phyloP scores from a whole-genome alignment of 1,284 basidiomycete species.

The Malassezia yamatoensis region DNA sequence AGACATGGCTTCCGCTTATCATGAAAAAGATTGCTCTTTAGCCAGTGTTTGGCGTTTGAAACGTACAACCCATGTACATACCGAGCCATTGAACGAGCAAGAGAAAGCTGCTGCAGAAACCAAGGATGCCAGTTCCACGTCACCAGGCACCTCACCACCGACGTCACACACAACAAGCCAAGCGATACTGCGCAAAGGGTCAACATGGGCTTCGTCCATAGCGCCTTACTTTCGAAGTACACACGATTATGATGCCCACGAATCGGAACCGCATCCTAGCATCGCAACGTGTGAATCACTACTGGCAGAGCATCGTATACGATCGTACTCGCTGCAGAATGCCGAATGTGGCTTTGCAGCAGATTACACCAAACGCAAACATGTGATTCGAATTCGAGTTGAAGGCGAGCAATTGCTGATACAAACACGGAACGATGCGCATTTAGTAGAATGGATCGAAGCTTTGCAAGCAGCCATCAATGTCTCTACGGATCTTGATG shows the following conservation, averaged over 20 bases:
- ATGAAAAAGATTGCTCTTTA: background rate
- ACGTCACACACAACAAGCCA: background rate
- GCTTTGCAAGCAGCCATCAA: slow-evolving; percentile 89
- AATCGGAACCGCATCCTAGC: background rate
- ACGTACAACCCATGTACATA: slow-evolving; percentile 36
- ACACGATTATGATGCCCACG: background rate
- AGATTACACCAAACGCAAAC: slow-evolving; percentile 84
- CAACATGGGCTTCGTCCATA: background rate
- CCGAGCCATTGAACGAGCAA: slow-evolving; percentile 20
- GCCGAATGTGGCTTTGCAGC: slow-evolving; percentile 88
- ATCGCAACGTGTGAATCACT: background rate
- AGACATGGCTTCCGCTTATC: slow-evolving; percentile 25
- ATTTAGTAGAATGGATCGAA: slow-evolving; percentile 93
- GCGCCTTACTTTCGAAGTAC: background rate
- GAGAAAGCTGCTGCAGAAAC: slow-evolving; percentile 11
- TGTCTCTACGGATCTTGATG: slow-evolving; percentile 79
- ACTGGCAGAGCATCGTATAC: slow-evolving; percentile 47
- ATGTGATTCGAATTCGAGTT: slow-evolving; percentile 83
- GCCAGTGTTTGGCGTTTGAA: slow-evolving; percentile 11
- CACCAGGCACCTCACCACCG: background rate
- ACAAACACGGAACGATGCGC: slow-evolving; percentile 73
- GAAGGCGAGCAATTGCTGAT: slow-evolving; percentile 94
- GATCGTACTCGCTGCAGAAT: slow-evolving; percentile 71
- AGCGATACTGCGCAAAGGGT: background rate
- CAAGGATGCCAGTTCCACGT: no score